Evolutionary conservation across 495 filamentous ascomycete genomes (phyloP).

Genomic region (Filosporella fistucella): DNA sequence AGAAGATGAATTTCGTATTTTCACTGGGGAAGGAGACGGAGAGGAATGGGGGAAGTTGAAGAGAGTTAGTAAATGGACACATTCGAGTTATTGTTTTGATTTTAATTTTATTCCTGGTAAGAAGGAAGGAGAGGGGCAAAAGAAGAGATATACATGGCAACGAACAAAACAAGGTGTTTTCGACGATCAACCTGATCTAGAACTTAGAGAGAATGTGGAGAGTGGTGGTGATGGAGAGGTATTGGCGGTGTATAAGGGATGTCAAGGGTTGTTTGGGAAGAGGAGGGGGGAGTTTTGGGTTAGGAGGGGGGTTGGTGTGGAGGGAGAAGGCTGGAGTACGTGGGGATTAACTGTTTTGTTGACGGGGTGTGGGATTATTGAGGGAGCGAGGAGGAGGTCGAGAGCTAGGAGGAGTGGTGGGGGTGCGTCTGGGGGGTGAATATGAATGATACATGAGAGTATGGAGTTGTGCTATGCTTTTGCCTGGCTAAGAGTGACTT

Average conservation of each 20-base stretch:
- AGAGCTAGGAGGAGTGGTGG: constrained; percentile 6
- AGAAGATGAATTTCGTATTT: too few relatives aligned
- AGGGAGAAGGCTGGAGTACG: not conserved
- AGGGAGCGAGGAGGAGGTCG: constrained; percentile 7
- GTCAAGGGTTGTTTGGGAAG: constrained; percentile 3
- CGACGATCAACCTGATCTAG: constrained; percentile 14
- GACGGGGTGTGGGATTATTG: constrained; percentile 11
- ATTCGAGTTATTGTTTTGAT: too few relatives aligned
- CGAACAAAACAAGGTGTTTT: not conserved
- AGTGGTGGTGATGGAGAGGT: not conserved
- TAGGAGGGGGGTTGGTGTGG: not conserved
- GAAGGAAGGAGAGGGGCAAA: too few relatives aligned
- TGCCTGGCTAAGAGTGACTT: too few relatives aligned
- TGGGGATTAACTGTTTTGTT: constrained; percentile 10
- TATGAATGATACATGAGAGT: too few relatives aligned
- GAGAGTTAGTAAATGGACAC: too few relatives aligned
- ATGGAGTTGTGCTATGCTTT: too few relatives aligned
- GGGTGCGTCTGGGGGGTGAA: too few relatives aligned
- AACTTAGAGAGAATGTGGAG: constrained; percentile 6
- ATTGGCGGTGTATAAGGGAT: constrained; percentile 7
- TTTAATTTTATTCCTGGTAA: too few relatives aligned
- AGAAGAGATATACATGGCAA: constrained; percentile 5
- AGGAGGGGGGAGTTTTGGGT: constrained; percentile 1
- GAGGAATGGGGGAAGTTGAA: too few relatives aligned
- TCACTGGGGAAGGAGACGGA: too few relatives aligned